Evolutionary conservation across 352 stramenopile genomes (phyloP).

Genomic region (Globisporangium alternatum): DNA sequence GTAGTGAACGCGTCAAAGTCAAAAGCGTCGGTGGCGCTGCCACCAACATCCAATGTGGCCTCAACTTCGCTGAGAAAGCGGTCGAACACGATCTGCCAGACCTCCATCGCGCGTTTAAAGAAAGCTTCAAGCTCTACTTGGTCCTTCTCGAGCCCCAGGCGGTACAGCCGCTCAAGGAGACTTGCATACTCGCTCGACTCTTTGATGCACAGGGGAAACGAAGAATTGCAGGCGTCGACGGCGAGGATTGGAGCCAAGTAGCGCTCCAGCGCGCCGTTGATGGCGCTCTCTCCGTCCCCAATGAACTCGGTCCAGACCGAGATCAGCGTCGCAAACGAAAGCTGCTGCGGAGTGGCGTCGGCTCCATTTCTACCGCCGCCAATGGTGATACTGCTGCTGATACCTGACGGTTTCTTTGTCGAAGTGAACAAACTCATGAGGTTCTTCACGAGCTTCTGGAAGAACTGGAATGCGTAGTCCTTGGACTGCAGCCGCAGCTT

Average conservation of each 20-base stretch:
- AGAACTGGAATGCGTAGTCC: constrained; percentile 62
- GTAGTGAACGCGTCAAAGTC: constrained; percentile 40
- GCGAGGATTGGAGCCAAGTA: constrained; percentile 27
- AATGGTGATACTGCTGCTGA: constrained; percentile 21
- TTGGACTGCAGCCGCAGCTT: constrained; percentile 36
- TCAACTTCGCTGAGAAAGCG: constrained; percentile 23
- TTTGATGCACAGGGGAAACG: constrained; percentile 47
- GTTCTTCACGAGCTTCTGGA: constrained; percentile 46
- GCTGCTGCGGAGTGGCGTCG: constrained; percentile 7
- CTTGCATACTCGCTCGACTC: constrained; percentile 23
- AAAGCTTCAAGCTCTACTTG: constrained; percentile 43
- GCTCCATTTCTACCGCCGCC: not conserved
- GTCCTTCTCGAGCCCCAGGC: constrained; percentile 36
- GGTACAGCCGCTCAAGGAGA: constrained; percentile 41
- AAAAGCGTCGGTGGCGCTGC: constrained; percentile 15
- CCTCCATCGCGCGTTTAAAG: constrained; percentile 33
- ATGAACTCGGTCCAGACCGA: constrained; percentile 60
- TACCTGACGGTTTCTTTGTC: constrained; percentile 26
- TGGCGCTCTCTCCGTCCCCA: constrained; percentile 47
- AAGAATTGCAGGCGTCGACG: constrained; percentile 37
- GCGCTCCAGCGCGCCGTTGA: constrained; percentile 11
- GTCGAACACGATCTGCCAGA: constrained; percentile 45
- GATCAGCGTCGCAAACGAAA: constrained; percentile 45
- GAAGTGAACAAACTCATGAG: constrained; percentile 30
- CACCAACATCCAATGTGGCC: constrained; percentile 19